Percentiles rank a stretch among this genome's conserved stretches.
Conservation (phyloP, 495 filamentous ascomycete genomes). For the Neurospora sp. region DNA sequence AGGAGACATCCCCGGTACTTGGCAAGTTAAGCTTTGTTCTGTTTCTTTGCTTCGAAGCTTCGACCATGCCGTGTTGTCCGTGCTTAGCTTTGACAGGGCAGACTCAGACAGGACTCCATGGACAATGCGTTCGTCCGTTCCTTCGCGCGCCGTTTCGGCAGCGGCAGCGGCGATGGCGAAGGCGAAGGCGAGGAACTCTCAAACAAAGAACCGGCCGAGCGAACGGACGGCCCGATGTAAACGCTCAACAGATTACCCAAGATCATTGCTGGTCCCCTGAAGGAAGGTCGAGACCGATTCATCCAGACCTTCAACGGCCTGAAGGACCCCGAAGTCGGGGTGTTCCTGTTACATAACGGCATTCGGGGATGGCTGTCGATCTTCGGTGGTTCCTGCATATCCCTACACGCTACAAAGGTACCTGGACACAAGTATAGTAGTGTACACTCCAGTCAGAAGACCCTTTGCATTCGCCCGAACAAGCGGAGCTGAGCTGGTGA, state of each 20-base stretch:
- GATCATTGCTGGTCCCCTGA: background rate
- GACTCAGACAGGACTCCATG: background rate
- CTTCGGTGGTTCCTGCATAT: background rate
- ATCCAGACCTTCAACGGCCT: background rate
- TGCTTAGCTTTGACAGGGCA: background rate
- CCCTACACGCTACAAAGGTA: background rate
- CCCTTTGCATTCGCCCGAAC: background rate
- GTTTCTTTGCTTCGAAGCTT: background rate
- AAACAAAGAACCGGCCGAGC: background rate
- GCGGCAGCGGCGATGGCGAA: background rate
- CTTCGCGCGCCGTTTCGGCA: background rate
- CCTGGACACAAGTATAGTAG: background rate
- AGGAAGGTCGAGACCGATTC: background rate
- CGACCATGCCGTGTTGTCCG: background rate
- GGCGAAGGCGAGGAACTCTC: background rate
- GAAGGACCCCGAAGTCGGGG: background rate
- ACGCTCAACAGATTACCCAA: background rate
- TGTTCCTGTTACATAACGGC: background rate
- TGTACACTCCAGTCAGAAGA: background rate
- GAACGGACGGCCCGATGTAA: background rate
- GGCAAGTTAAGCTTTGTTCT: background rate
- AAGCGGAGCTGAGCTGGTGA: background rate
- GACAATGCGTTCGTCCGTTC: background rate
- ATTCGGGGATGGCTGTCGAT: background rate
- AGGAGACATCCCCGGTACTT: background rate